These are phyloP conservation scores for Plasmodium sp. DNA, from an alignment of 169 alveolate species.

Conservation along the genomic window DNA sequence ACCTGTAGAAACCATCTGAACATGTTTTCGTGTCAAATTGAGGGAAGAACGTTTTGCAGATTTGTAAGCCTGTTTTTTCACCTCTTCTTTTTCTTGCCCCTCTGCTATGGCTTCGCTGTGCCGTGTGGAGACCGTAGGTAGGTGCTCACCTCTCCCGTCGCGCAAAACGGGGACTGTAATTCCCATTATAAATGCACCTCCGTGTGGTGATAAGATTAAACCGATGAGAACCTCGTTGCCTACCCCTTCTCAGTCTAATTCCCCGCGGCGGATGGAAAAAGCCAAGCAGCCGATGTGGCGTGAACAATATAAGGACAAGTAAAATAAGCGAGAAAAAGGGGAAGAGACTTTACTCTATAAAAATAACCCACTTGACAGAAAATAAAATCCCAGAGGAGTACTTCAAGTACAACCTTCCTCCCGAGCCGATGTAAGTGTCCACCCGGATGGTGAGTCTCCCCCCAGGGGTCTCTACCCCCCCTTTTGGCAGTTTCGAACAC, in stretches of 20 bases:
- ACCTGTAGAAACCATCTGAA: background rate
- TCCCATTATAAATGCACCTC: background rate
- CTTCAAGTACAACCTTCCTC: constrained; percentile 39
- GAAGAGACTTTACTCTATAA: background rate
- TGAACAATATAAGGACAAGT: background rate
- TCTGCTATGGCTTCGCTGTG: background rate
- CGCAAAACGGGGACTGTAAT: no score
- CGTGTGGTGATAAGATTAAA: background rate
- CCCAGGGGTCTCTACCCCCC: background rate
- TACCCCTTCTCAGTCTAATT: background rate
- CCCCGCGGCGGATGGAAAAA: background rate
- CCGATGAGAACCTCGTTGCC: background rate
- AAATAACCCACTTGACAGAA: background rate
- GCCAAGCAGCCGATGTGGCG: background rate
- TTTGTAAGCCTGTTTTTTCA: background rate
- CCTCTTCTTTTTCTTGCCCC: background rate
- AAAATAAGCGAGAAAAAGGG: background rate
- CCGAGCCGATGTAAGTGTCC: constrained; percentile 49
- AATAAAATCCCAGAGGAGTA: constrained; percentile 43
- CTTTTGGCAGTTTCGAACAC: background rate
- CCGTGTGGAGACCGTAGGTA: background rate
- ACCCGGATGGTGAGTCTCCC: background rate
- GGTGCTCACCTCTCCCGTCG: background rate
- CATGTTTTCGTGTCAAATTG: background rate
- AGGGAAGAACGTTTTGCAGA: background rate